phyloP scores from a whole-genome alignment of 1,284 basidiomycete species.

The Apiotrichum gracile region DNA sequence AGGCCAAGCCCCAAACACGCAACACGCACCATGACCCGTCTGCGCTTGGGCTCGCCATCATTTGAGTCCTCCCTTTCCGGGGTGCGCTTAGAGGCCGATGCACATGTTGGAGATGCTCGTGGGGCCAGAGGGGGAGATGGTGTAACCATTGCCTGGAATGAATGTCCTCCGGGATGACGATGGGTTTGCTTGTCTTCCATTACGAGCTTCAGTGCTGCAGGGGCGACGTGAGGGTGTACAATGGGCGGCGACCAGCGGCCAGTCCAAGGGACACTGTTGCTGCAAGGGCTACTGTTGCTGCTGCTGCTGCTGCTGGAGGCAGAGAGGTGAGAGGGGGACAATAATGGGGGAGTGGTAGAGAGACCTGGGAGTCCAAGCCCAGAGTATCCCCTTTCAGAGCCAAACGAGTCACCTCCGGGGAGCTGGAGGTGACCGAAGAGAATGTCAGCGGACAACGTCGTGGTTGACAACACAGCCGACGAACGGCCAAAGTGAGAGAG shows the following conservation, averaged over 20 bases:
- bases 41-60: slow-evolving; percentile 2
- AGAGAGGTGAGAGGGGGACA: not conserved
- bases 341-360: not conserved
- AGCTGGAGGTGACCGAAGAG: not conserved
- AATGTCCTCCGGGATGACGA: not conserved
- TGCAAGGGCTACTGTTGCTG: too few relatives aligned
- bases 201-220: too few relatives aligned
- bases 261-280: not conserved
- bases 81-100: not conserved
- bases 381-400: not conserved
- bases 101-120: not conserved
- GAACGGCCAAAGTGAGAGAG: not conserved
- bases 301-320: too few relatives aligned
- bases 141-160: not conserved
- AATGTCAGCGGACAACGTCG: not conserved
- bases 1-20: too few relatives aligned
- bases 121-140: not conserved
- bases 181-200: too few relatives aligned
- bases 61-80: not conserved
- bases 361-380: not conserved
- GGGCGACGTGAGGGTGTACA: too few relatives aligned
- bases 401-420: not conserved
- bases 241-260: not conserved
- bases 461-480: not conserved
- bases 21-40: not conserved